Evolutionary conservation across 2,329 filamentous ascomycete species (phyloP).

Genomic region (Onygenales sp.): DNA sequence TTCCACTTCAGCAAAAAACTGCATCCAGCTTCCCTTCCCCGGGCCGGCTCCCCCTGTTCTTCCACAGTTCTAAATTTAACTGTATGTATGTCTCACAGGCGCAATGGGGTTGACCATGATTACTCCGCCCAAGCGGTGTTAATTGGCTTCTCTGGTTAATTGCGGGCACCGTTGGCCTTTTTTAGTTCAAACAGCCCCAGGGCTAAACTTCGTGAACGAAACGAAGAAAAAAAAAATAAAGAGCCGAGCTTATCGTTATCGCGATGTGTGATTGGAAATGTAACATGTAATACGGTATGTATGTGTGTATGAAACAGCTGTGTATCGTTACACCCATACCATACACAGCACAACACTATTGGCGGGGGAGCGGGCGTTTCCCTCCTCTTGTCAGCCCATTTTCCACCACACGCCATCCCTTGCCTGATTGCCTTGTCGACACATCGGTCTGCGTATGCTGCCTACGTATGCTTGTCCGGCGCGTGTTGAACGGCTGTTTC

Average conservation of each 20-base stretch:
- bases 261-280: neutral
- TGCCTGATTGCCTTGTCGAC: neutral
- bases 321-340: neutral
- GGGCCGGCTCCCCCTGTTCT: neutral
- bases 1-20: neutral
- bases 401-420: neutral
- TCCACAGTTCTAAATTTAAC: neutral
- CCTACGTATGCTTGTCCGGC: neutral
- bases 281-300: neutral
- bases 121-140: neutral
- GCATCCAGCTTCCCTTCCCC: neutral
- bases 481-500: neutral
- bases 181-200: too few species aligned
- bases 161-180: too few species aligned
- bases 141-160: too few species aligned
- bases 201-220: neutral
- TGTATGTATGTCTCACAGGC: constrained; percentile 1
- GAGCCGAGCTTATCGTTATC: neutral
- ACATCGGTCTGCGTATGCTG: neutral
- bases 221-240: neutral
- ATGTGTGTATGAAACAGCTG: neutral
- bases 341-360: neutral
- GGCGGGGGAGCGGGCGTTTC: neutral
- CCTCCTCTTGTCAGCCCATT: neutral
- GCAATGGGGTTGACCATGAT: neutral